Evolutionary conservation across 2,329 filamentous ascomycete genomes (phyloP), one percentile per base, ranked within the genome.

Genomic region (Balansia obtecta): DNA sequence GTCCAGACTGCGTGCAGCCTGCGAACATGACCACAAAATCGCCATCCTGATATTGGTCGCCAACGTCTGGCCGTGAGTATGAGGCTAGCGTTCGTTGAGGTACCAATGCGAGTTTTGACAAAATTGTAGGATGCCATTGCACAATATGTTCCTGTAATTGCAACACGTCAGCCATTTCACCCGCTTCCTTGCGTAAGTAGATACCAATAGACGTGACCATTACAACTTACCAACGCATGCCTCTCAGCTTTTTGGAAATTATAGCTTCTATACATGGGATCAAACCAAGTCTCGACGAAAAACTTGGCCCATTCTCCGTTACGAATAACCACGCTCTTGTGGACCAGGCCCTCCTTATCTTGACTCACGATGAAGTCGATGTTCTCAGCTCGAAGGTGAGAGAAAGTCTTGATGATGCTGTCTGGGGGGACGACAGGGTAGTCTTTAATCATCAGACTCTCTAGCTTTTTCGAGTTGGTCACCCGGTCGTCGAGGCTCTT

Each of bases 81-180:
- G 87, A 79, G 62, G 95, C 95, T 64, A 98, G 71, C 34, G 77
- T 74, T 48, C 84, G 79, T 67, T 98, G 93, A 2, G 91, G 89
- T n/a, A 98, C 75, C 20, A 98, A 74, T 1, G 86, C 90, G 54
- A 97, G 71, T 63, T 89, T 93, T 38, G 91, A 88, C 11, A 98
- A 78, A 43, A 98, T 85, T 0, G 93, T 98, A 30, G 91, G 89
- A 64, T 98, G 93, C 94, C 93, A 98, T 73, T 95, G 91, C 34
- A 88, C 81, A 57, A 91, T 85, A 63, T 93, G 87, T 68, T 91
- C 86, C 86, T 90, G 54, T 12, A 41, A 22, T 33, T 42, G 2
- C 20, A 30, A 11, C 6, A 20, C 15, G 16, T 48, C 43, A 20
- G 42, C n/a, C 18, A 46, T 37, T 10, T 37, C 34, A 13, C 2